Evolutionary conservation across 305 asterid genomes (phyloP).

Genomic region (Fraxinus baroniana): DNA sequence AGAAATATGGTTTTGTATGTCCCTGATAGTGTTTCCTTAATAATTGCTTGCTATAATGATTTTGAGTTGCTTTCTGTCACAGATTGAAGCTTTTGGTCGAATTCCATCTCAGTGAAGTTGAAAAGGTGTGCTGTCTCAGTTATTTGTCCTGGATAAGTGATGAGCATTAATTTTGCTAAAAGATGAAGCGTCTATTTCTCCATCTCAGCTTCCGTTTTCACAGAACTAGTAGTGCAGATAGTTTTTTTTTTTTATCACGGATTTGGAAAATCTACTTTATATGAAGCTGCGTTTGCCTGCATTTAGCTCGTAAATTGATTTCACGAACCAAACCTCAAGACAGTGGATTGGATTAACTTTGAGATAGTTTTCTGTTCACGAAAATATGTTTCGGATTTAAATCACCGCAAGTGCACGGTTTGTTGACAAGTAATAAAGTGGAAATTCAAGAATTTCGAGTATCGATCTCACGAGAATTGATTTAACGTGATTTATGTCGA

Average conservation of each 20-base stretch:
- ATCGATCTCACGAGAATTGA: too few relatives aligned
- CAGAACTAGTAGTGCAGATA: neutral
- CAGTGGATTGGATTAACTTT: neutral
- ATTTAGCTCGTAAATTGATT: conserved; percentile 6
- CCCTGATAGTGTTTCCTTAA: neutral
- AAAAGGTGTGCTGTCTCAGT: neutral
- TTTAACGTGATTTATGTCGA: too few relatives aligned
- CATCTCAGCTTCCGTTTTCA: neutral
- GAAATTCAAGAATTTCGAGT: too few relatives aligned
- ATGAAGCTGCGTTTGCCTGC: neutral
- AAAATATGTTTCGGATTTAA: too few relatives aligned
- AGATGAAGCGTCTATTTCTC: neutral
- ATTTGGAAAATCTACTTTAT: neutral
- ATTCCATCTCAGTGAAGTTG: conserved; percentile 12
- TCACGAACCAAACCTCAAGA: neutral
- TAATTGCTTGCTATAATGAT: conserved; percentile 3
- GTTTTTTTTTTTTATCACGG: neutral
- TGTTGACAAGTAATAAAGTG: too few relatives aligned
- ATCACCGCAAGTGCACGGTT: too few relatives aligned
- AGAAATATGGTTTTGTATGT: neutral
- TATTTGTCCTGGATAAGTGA: neutral
- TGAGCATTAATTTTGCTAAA: neutral
- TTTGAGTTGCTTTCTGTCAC: conserved; percentile 1
- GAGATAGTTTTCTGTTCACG: neutral
- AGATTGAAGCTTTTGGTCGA: conserved; percentile 13